Evolutionary conservation across 768 basidiomycete genomes (phyloP).

Genomic region (Sarcomyxa edulis): DNA sequence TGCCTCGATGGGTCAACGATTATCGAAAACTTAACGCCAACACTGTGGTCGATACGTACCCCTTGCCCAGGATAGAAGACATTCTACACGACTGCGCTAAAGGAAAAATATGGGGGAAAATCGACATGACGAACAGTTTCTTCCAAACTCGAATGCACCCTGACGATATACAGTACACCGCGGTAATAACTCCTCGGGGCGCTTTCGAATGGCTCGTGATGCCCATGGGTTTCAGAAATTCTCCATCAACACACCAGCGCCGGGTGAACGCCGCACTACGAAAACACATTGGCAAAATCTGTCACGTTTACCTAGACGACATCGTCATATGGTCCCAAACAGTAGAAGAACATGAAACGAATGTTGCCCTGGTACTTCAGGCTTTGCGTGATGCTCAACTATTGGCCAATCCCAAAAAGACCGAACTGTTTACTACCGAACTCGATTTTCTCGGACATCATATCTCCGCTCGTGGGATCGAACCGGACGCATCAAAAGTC

Average conservation of each 20-base stretch:
- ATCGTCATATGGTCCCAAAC: too few species aligned
- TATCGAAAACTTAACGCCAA: constrained; percentile 5
- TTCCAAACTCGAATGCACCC: too few species aligned
- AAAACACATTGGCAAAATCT: constrained; percentile 20
- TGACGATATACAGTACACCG: constrained; percentile 24
- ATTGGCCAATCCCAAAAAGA: constrained; percentile 15
- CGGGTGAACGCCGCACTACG: constrained; percentile 20
- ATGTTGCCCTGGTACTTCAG: constrained; percentile 15
- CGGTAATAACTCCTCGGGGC: constrained; percentile 28
- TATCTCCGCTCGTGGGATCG: too few species aligned
- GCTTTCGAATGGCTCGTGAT: constrained; percentile 25
- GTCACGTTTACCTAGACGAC: too few species aligned
- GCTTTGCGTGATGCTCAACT: constrained; percentile 13
- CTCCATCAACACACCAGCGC: constrained; percentile 23
- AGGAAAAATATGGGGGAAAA: too few species aligned
- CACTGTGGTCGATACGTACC: constrained; percentile 15
- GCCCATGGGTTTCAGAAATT: constrained; percentile 16
- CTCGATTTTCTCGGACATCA: too few species aligned
- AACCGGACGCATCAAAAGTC: constrained; percentile 15
- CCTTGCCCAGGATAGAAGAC: too few species aligned
- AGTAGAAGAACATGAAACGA: constrained; percentile 17
- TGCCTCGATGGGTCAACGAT: constrained; percentile 28
- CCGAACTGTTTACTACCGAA: background rate
- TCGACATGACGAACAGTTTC: too few species aligned
- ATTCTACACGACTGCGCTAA: too few species aligned